phyloP scores from a whole-genome alignment of 2,329 filamentous ascomycete species.

The Sporothrix humicola region DNA sequence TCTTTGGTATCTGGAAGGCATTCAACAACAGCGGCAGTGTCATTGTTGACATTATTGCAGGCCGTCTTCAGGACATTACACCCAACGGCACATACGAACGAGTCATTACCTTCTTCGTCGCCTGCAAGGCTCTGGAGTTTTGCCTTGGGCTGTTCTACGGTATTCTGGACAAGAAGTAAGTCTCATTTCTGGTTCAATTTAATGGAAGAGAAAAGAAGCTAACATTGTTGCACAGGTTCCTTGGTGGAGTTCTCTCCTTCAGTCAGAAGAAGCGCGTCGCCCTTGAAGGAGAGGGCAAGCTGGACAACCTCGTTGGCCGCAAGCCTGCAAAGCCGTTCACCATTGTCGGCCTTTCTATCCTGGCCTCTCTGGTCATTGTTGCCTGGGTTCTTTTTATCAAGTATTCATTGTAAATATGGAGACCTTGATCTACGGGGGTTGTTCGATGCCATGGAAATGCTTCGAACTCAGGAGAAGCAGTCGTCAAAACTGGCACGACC shows the following conservation, averaged over 20 bases:
- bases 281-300: slow-evolving; percentile 35
- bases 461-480: too few species aligned
- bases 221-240: not conserved
- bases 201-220: too few species aligned
- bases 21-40: slow-evolving; percentile 43
- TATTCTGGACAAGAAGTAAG: slow-evolving; percentile 37
- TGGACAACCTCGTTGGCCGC: slow-evolving; percentile 35
- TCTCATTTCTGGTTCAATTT: too few species aligned
- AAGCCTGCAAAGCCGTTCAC: slow-evolving; percentile 36
- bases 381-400: slow-evolving; percentile 41
- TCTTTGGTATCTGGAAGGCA: slow-evolving; percentile 42
- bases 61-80: slow-evolving; percentile 41
- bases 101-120: slow-evolving; percentile 41
- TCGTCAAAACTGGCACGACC: too few species aligned
- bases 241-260: slow-evolving; percentile 36
- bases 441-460: too few species aligned
- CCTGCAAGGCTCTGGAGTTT: slow-evolving; percentile 41
- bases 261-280: slow-evolving; percentile 38
- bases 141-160: slow-evolving; percentile 42
- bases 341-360: slow-evolving; percentile 24
- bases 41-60: slow-evolving; percentile 43
- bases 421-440: too few species aligned
- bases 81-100: slow-evolving; percentile 41
- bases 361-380: slow-evolving; percentile 36
- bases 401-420: slow-evolving; percentile 25